phyloP scores from a whole-genome alignment of 805 yeast genomes.

The Citeromyces nyonsensis region DNA sequence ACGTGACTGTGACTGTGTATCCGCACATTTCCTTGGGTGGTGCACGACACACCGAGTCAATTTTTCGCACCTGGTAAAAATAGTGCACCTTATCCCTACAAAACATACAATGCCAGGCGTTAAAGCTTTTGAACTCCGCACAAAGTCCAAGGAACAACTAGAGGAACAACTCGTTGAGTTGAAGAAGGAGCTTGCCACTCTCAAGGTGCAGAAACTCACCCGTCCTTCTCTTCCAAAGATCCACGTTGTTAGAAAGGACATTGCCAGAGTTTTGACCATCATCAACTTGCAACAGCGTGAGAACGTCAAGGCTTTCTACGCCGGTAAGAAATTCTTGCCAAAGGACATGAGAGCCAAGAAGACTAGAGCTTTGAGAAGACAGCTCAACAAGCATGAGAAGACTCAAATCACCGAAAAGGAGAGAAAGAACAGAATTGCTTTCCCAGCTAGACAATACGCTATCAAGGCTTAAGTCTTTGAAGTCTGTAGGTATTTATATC shows the following conservation, averaged over 20 bases:
- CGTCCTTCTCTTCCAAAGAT: constrained; percentile 91
- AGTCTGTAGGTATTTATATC: neutral
- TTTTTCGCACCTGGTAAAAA: too few relatives aligned
- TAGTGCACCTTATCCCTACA: too few relatives aligned
- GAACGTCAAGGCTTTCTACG: constrained; percentile 87
- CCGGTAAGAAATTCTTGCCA: constrained; percentile 91
- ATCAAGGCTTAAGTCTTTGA: constrained; percentile 71
- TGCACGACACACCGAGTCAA: too few relatives aligned
- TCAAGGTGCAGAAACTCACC: constrained; percentile 91
- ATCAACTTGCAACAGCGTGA: constrained; percentile 95
- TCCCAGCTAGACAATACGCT: constrained; percentile 98
- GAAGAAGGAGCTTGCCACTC: constrained; percentile 90
- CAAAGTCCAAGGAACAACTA: constrained; percentile 94
- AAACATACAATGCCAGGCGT: constrained; percentile 49
- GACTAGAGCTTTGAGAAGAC: constrained; percentile 99
- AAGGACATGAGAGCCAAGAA: constrained; percentile 98
- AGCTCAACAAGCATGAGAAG: constrained; percentile 79
- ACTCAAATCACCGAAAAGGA: constrained; percentile 73
- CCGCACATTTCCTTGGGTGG: too few relatives aligned
- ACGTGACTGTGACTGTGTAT: too few relatives aligned
- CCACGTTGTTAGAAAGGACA: constrained; percentile 94
- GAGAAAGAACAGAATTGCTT: constrained; percentile 83
- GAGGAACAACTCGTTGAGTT: constrained; percentile 88
- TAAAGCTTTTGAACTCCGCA: constrained; percentile 92
- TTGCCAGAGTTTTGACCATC: constrained; percentile 95